Base-by-base conservation (phyloP, 306 rosid genomes). In the Malus orientalis region DNA sequence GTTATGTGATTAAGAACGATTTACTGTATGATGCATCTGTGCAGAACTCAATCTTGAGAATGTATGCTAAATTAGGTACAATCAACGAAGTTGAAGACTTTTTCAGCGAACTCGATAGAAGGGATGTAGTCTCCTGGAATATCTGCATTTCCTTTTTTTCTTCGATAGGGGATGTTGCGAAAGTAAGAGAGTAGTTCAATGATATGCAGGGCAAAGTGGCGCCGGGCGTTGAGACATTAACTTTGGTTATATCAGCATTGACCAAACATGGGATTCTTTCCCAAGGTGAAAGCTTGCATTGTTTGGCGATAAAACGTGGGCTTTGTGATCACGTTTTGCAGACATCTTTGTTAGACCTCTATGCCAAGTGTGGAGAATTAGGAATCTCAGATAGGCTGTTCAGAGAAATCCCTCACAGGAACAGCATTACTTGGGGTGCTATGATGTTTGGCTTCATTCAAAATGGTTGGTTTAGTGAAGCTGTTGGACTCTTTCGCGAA, bases 371-470 rank as follows among this genome's bases (percentile, higher is more conserved):
- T 33, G 88, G 88, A 58, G 40, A 76, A 76, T 51, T 83, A 67
- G 87, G 67, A 76, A 74, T 38, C 62, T 81, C 89, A 4, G 81
- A 74, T 81, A 78, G 76, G 29, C 64, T 87, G 57, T 89, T 82
- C 62, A 59, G 73, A 71, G 87, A 80, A 76, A 80, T 80, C 77
- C 73, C 30, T 36, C 58, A 1, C 38, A 78, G 75, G 75, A 85
- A 84, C 71, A 76, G 53, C 81, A 79, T 89, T 73, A 82, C 82
- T 5, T 81, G 80, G 82, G 58, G 86, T 80, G 88, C 89, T 27
- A 87, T 85, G 88, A 89, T 87, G 87, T 83, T 84, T 4, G 84
- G 89, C 74, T 80, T 83, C 53, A 73, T 85, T 83, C 91, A 80
- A 51, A 87, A 83, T 76, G 91, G 88, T 47, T 74, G 57, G 71